Base-by-base conservation (phyloP, 2,329 filamentous ascomycete species). In the Fusarium lateritium region DNA sequence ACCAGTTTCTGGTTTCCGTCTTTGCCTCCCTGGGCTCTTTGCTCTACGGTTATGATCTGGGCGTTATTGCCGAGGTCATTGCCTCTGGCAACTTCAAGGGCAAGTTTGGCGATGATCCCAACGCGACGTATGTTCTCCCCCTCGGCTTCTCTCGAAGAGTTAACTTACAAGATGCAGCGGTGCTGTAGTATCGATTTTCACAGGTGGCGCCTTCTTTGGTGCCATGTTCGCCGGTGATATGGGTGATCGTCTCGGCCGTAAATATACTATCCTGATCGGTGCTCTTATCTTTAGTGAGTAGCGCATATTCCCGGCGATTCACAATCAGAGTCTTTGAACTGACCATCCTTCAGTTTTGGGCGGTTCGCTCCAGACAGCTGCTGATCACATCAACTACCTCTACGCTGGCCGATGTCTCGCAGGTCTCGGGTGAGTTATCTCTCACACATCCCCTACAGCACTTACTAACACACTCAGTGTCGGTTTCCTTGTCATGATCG, bases 181-280 rank as follows among this genome's bases (percentile, higher is more conserved):
- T 15, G 70, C 70, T 5, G 67, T 72, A 4, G 92, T 94, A 4
- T 92, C 91, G 2, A 84, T 94, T 62, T 94, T 94, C 78, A 94
- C 92, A 0, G 90, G 92, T 58, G 85, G 85, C 19, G 91, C 91
- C 15, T 93, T 93, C 81, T 85, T 91, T 63, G 92, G 91, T n/a
- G 89, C 91, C 17, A 81, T 81, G 22, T 78, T 87, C 39, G 92
- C 89, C 40, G 91, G 92, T 59, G 84, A 86, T 2, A 76, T 81
- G 31, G 90, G 89, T 61, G 91, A 94, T 76, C 83, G 76, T 51
- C 79, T 93, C 3, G 92, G 92, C 42, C 85, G 92, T 67, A 88
- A 90, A 75, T 82, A 82, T 77, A 94, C 92, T 5, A 95, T 95
- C 73, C 78, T 91, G 53, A 79, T 91, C 26, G 93, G 92, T 28